Conservation (phyloP, 2,329 filamentous ascomycete genomes). For the Seiridium cupressi region DNA sequence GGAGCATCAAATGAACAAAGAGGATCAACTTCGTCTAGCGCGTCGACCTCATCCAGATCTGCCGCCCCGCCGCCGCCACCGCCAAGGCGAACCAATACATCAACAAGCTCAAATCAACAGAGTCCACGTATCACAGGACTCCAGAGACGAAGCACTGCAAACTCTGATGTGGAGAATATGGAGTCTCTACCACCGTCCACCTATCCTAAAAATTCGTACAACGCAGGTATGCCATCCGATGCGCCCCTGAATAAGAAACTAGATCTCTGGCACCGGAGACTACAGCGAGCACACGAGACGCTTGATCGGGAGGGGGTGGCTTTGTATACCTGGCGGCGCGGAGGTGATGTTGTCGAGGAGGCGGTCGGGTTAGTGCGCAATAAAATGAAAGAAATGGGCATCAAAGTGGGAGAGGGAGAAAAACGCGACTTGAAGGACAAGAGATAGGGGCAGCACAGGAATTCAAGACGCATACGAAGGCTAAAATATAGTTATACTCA, state of each 20-base stretch:
- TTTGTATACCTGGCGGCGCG: constrained; percentile 71
- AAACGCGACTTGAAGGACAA: not conserved
- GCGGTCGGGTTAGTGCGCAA: constrained; percentile 63
- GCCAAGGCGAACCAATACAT: constrained; percentile 43
- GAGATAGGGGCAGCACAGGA: not conserved
- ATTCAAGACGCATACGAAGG: no score
- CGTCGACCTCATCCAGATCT: constrained; percentile 10
- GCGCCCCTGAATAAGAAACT: constrained; percentile 61
- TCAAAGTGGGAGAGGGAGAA: constrained; percentile 4
- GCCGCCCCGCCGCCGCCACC: constrained; percentile 42
- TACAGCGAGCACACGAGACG: constrained; percentile 60
- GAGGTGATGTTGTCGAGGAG: constrained; percentile 67
- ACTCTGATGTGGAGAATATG: constrained; percentile 38
- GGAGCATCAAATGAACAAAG: constrained; percentile 10
- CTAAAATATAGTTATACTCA: no score
- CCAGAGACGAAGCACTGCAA: constrained; percentile 29
- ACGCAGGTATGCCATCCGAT: constrained; percentile 18
- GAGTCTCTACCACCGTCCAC: constrained; percentile 37
- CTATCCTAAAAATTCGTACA: constrained; percentile 21
- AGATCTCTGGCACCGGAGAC: constrained; percentile 68
- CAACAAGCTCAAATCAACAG: constrained; percentile 25
- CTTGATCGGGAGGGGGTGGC: constrained; percentile 65
- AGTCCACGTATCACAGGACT: constrained; percentile 27
- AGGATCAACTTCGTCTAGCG: constrained; percentile 10
- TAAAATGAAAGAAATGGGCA: constrained; percentile 43